These are phyloP conservation scores for Monosiga brevicollis DNA, from an alignment of 78 protist genomes.

Conservation along the genomic window DNA sequence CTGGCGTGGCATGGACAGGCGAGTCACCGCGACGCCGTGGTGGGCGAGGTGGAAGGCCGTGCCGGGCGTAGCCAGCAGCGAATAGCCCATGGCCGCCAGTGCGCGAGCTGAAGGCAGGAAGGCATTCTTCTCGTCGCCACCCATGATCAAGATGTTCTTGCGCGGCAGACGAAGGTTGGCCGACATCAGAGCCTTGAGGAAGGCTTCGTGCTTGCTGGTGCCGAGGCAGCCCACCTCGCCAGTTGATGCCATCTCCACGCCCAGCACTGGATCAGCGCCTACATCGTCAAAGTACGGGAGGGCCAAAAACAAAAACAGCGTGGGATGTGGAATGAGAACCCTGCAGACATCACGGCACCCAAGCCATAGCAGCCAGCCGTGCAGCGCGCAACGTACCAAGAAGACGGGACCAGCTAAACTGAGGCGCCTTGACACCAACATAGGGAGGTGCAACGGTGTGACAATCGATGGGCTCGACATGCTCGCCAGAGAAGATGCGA, in stretches of 20 bases:
- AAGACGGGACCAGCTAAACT: constrained; percentile 91
- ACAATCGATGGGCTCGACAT: neutral
- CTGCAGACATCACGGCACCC: no score
- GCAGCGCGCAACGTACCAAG: no score
- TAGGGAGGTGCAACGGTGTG: neutral
- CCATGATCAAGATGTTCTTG: constrained; percentile 65
- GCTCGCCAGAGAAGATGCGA: constrained; percentile 32
- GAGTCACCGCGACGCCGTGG: neutral
- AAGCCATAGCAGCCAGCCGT: no score
- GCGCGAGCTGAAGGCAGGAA: neutral
- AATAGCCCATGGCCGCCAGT: neutral
- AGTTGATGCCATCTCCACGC: constrained; percentile 95
- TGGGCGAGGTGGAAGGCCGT: constrained; percentile 49
- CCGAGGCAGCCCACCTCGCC: constrained; percentile 47
- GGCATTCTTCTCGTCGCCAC: constrained; percentile 20
- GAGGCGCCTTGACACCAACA: constrained; percentile 58
- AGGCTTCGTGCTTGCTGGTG: constrained; percentile 59
- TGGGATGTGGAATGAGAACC: no score
- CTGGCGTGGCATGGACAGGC: neutral
- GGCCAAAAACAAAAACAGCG: no score
- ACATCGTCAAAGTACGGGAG: no score
- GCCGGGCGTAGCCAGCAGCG: constrained; percentile 28
- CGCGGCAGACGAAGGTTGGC: constrained; percentile 52
- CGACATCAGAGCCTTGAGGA: constrained; percentile 75
- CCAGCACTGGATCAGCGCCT: constrained; percentile 91